phyloP scores from a whole-genome alignment of 2,329 filamentous ascomycete genomes.

The Alternaria ventricosa region DNA sequence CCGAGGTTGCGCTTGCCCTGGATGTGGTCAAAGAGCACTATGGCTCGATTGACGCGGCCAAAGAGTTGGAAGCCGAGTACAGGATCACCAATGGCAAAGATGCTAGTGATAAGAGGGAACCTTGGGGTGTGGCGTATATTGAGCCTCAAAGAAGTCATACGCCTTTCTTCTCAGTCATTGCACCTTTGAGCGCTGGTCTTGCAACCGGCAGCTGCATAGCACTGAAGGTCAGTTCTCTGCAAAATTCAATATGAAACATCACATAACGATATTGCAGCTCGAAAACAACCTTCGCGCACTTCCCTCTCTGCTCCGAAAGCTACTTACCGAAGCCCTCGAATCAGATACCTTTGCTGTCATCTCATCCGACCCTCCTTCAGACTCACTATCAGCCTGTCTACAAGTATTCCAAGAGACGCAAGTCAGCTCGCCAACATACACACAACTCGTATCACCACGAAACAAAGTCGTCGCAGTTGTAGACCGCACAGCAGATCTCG shows the following conservation, averaged over 20 bases:
- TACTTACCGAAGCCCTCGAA: constrained; percentile 54
- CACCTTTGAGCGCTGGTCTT: constrained; percentile 54
- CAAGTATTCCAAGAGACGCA: constrained; percentile 44
- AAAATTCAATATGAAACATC: neutral
- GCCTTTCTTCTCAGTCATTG: constrained; percentile 50
- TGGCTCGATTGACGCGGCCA: constrained; percentile 47
- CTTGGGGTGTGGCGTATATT: constrained; percentile 57
- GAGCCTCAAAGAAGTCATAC: constrained; percentile 55
- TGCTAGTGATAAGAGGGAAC: constrained; percentile 41
- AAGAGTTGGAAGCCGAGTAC: constrained; percentile 53
- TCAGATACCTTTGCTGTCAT: constrained; percentile 58
- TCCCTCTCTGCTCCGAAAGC: constrained; percentile 44
- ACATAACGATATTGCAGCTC: constrained; percentile 33
- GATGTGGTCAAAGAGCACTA: constrained; percentile 51
- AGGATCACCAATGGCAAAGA: constrained; percentile 50
- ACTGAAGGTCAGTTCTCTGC: constrained; percentile 51
- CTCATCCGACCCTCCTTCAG: constrained; percentile 36
- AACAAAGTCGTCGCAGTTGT: constrained; percentile 62
- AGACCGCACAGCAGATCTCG: constrained; percentile 64
- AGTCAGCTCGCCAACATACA: constrained; percentile 16
- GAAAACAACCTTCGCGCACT: constrained; percentile 51
- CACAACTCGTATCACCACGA: constrained; percentile 46
- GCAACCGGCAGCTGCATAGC: constrained; percentile 60
- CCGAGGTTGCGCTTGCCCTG: constrained; percentile 53
- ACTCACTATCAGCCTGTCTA: constrained; percentile 31